Evolutionary conservation across 2,329 filamentous ascomycete genomes (phyloP).

Genomic region (Colletotrichum sp.): DNA sequence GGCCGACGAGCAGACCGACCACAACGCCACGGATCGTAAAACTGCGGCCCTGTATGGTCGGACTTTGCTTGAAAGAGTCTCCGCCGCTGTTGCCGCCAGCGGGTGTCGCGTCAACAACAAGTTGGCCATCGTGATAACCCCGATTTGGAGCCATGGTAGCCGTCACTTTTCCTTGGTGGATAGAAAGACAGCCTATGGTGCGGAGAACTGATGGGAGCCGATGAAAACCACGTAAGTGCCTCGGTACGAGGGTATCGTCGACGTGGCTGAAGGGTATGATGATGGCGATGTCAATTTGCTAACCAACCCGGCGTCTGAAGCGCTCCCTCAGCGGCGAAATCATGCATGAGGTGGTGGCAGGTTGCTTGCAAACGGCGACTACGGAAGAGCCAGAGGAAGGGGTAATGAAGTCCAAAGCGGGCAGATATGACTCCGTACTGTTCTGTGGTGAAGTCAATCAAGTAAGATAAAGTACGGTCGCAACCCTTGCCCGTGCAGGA

Average conservation of each 20-base stretch:
- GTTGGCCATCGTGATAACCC: background rate
- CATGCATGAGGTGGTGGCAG: background rate
- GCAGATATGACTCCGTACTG: background rate
- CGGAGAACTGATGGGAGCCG: background rate
- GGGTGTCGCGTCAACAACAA: background rate
- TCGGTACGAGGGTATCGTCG: background rate
- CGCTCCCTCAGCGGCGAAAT: background rate
- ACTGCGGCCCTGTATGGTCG: slow-evolving; percentile 57
- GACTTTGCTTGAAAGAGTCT: background rate
- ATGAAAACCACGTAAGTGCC: background rate
- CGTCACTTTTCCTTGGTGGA: background rate
- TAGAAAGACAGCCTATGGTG: background rate
- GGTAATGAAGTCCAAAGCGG: background rate
- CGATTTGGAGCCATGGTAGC: slow-evolving; percentile 7
- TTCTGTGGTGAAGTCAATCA: background rate
- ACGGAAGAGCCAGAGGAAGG: background rate
- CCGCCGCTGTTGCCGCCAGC: background rate
- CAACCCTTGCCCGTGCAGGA: background rate
- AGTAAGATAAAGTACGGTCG: background rate
- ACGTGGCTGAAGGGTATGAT: background rate
- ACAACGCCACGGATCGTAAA: slow-evolving; percentile 85
- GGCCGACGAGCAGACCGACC: slow-evolving; percentile 82
- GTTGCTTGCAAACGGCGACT: background rate
- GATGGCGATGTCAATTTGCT: background rate
- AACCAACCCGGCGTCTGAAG: background rate